Base-by-base conservation (phyloP, 345 rosid species). In the Euphorbia pulcherrima region DNA sequence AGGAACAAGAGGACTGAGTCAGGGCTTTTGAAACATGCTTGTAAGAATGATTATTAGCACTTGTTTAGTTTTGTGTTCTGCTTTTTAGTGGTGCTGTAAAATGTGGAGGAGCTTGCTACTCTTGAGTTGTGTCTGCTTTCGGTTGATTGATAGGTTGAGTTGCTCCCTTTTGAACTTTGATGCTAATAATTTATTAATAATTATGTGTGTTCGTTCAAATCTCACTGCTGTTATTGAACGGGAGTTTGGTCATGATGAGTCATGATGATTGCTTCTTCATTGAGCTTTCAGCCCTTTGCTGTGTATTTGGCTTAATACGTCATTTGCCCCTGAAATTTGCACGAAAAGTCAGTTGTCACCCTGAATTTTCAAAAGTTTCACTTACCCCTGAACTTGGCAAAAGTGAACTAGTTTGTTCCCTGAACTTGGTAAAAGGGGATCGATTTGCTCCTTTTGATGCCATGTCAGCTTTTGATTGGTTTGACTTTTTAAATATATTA, bases 1-100 rank as follows among this genome's bases (percentile, higher is more conserved):
- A 85, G 50, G 55, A 78, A 3, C 90, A 83, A 56, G 92, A 82
- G 77, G 74, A 75, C 29, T 29, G 52, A 26, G 8, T 60, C 9
- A 2, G 46, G 60, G 41, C 80, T 21, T 76, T 72, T 17, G 83
- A 83, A 67, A 78, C 78, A 5, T 78, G 75, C 56, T 6, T 67
- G 47, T 60, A 48, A 68, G 47, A n/a, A n/a, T n/a, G n/a, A 52
- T 30, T 40, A 4, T 66, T 46, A 39, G 2, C 50, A 18, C 53
- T n/a, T 6, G 50, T 61, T n/a, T 35, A 20, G 21, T 33, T 59
- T 8, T 26, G 41, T 64, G 48, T 26, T 50, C 21, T n/a, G 8
- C 28, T 28, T 30, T 26, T 24, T 8, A 30, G 0, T 57, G 30
- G 35, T 51, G 52, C 40, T 67, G 69, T 57, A 58, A 54, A 55